phyloP scores from a whole-genome alignment of 352 stramenopile genomes.

The Elongisporangium anandrum region DNA sequence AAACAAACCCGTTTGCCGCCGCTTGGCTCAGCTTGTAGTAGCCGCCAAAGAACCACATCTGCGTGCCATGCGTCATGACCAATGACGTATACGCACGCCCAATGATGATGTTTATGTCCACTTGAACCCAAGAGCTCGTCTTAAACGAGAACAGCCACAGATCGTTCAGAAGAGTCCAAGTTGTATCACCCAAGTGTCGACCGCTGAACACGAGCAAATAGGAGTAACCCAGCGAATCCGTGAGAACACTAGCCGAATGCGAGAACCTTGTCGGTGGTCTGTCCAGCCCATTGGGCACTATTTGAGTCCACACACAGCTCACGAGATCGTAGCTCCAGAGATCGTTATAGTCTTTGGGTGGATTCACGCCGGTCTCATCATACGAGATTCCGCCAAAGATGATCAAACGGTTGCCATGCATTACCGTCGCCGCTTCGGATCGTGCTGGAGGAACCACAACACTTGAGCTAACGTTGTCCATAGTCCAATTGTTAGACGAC shows the following conservation, averaged over 20 bases:
- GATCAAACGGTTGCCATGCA: conserved; percentile 44
- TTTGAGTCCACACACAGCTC: conserved; percentile 30
- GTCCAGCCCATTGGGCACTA: conserved; percentile 16
- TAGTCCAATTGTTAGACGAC: conserved; percentile 2
- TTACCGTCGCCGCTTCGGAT: conserved; percentile 46
- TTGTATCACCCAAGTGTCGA: conserved; percentile 34
- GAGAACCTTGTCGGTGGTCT: conserved; percentile 50
- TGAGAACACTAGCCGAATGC: conserved; percentile 42
- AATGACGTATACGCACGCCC: conserved; percentile 64
- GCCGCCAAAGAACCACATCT: conserved; percentile 74
- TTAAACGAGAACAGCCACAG: conserved; percentile 58
- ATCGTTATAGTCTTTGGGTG: conserved; percentile 47
- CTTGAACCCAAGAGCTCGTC: conserved; percentile 29
- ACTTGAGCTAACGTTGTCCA: not conserved
- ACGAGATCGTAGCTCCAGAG: conserved; percentile 60
- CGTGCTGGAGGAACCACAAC: conserved; percentile 21
- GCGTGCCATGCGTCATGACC: conserved; percentile 29
- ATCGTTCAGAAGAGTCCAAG: conserved; percentile 50
- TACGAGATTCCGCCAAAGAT: conserved; percentile 75
- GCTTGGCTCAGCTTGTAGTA: conserved; percentile 58
- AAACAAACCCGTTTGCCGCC: conserved; percentile 54
- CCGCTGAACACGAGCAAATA: conserved; percentile 62
- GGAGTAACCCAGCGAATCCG: conserved; percentile 17
- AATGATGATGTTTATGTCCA: conserved; percentile 10
- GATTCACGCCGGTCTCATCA: conserved; percentile 26